These are phyloP conservation scores for Phalaenopsis equestris DNA, from an alignment of 106 monocot species.

Conservation along the genomic window DNA sequence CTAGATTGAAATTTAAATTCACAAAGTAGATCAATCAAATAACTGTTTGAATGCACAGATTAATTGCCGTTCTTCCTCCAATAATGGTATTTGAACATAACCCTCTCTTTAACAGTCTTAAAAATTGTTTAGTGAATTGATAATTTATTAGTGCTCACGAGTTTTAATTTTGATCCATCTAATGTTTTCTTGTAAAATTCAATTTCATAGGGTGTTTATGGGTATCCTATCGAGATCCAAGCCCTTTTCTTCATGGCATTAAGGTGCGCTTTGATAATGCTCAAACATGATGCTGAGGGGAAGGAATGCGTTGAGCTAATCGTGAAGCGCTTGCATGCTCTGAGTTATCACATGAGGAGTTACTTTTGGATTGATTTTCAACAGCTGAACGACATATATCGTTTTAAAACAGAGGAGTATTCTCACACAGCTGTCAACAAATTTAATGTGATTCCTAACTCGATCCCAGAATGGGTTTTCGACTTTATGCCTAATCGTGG, in stretches of 20 bases:
- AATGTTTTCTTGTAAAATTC: not conserved
- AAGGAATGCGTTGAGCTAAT: slow-evolving; percentile 42
- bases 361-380: slow-evolving; percentile 53
- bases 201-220: slow-evolving; percentile 36
- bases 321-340: slow-evolving; percentile 40
- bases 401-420: slow-evolving; percentile 47
- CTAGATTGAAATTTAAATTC: no score
- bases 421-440: slow-evolving; percentile 50
- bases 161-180: not conserved
- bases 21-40: no score
- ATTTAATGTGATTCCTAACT: slow-evolving; percentile 43
- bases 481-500: slow-evolving; percentile 45
- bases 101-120: not conserved
- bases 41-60: not conserved
- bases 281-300: slow-evolving; percentile 40
- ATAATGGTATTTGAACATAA: not conserved
- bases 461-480: slow-evolving; percentile 48
- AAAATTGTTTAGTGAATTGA: not conserved
- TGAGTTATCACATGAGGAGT: slow-evolving; percentile 45
- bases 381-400: slow-evolving; percentile 44
- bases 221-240: slow-evolving; percentile 55
- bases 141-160: not conserved
- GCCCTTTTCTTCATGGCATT: slow-evolving; percentile 50
- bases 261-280: slow-evolving; percentile 31
- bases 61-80: not conserved